These are phyloP conservation scores for Escallonia herrerae DNA, from an alignment of 129 eudicot genomes.

Conservation along the genomic window DNA sequence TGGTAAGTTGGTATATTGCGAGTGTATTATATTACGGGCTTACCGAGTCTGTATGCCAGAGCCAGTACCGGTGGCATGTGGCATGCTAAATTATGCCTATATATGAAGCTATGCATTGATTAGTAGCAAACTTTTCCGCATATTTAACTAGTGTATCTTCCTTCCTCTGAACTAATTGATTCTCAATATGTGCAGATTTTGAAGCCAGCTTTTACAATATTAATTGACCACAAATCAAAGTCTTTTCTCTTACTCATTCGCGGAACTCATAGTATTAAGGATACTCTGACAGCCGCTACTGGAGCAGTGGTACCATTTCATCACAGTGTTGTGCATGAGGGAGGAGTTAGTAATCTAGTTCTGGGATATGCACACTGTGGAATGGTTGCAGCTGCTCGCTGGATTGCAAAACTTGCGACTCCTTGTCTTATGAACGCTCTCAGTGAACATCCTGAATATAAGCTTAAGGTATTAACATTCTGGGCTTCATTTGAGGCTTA, in stretches of 20 bases:
- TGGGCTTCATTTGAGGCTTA: not conserved
- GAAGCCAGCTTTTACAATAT: constrained; percentile 91
- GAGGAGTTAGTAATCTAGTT: constrained; percentile 79
- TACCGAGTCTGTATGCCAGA: no score
- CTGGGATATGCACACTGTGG: constrained; percentile 98
- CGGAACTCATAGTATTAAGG: constrained; percentile 97
- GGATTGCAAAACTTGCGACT: constrained; percentile 95
- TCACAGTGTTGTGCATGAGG: constrained; percentile 80
- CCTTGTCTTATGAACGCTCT: constrained; percentile 68
- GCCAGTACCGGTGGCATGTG: no score
- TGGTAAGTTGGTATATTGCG: no score
- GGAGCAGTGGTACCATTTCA: constrained; percentile 99
- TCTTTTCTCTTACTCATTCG: constrained; percentile 78
- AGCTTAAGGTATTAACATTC: constrained; percentile 50
- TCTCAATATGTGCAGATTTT: constrained; percentile 58
- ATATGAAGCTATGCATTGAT: no score
- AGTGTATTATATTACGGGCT: no score
- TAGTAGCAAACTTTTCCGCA: no score
- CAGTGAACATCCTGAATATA: constrained; percentile 58
- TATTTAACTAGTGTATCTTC: no score
- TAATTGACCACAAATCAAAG: constrained; percentile 64
- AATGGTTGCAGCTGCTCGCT: constrained; percentile 99
- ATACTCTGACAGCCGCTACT: constrained; percentile 92
- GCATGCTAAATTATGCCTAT: no score
- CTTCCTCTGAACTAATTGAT: not conserved